phyloP scores from a whole-genome alignment of 441 rosid genomes.

The Bocquillonia castaneifolia region DNA sequence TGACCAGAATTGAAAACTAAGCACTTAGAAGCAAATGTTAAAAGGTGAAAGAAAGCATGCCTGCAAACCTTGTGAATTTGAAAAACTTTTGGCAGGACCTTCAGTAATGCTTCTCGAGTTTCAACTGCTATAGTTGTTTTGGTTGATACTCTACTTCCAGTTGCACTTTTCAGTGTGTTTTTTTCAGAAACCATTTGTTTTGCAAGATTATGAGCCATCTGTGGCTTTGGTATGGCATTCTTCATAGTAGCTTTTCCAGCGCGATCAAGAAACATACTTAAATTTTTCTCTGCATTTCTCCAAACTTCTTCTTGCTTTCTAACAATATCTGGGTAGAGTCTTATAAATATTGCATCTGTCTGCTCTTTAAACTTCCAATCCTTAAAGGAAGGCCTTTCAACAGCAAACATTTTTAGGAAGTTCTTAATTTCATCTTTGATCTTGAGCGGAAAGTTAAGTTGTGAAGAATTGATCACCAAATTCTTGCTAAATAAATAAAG shows the following conservation, averaged over 20 bases:
- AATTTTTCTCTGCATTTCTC: constrained; percentile 27
- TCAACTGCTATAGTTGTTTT: constrained; percentile 54
- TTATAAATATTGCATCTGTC: constrained; percentile 48
- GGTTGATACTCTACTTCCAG: constrained; percentile 28
- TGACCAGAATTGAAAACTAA: too few species aligned
- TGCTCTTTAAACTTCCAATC: constrained; percentile 78
- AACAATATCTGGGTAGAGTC: constrained; percentile 50
- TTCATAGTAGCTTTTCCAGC: constrained; percentile 31
- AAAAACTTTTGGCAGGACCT: constrained; percentile 69
- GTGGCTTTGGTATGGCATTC: constrained; percentile 27
- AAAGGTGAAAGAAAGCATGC: constrained; percentile 25
- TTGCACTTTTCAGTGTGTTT: constrained; percentile 29
- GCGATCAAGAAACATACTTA: constrained; percentile 21
- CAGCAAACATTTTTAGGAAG: constrained; percentile 42
- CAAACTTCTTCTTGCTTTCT: constrained; percentile 38
- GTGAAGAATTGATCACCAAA: constrained; percentile 32
- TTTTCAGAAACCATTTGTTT: constrained; percentile 36
- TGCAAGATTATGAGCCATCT: constrained; percentile 29
- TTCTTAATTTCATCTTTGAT: constrained; percentile 31
- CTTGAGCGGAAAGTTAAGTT: constrained; percentile 30
- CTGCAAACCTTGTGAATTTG: constrained; percentile 86
- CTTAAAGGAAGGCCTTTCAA: constrained; percentile 47
- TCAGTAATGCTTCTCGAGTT: constrained; percentile 54
- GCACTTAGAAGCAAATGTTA: neutral
- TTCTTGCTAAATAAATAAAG: constrained; percentile 55